These are phyloP conservation scores for Magnusiomyces tetraspermus DNA, from an alignment of 1,139 yeast species.

Conservation along the genomic window DNA sequence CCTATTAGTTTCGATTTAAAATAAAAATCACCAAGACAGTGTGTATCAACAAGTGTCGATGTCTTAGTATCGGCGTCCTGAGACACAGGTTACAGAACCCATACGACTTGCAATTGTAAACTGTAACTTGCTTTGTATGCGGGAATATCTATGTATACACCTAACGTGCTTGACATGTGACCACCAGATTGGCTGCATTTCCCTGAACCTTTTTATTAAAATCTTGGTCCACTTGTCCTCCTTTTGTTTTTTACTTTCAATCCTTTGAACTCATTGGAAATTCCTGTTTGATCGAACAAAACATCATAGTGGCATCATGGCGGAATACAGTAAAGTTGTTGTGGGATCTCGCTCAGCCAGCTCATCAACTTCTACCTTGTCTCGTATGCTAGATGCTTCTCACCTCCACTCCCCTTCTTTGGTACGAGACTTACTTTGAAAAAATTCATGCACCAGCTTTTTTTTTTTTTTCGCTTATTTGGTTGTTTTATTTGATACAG, in stretches of 20 bases:
- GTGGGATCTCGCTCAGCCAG: not conserved
- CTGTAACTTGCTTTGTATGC: too few relatives aligned
- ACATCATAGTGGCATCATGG: not conserved
- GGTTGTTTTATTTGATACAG: not conserved
- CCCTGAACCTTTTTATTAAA: too few relatives aligned
- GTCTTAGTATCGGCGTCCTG: too few relatives aligned
- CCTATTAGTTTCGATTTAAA: too few relatives aligned
- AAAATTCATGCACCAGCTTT: not conserved
- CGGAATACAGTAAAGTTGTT: not conserved
- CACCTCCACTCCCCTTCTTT: not conserved
- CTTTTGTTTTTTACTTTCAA: not conserved
- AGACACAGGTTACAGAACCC: too few relatives aligned
- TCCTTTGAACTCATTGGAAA: not conserved
- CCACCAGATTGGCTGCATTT: too few relatives aligned
- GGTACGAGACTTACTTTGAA: not conserved
- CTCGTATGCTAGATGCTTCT: conserved; percentile 2
- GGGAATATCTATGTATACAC: too few relatives aligned
- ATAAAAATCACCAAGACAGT: too few relatives aligned
- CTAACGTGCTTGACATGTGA: too few relatives aligned
- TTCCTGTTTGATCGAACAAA: too few relatives aligned
- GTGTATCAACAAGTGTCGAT: too few relatives aligned
- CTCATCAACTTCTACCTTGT: conserved; percentile 2
- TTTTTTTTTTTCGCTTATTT: not conserved
- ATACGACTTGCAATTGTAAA: too few relatives aligned
- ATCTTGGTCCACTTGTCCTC: not conserved